Evolutionary conservation across 495 filamentous ascomycete species (phyloP).

Genomic region (Aspergillus mulundensis): DNA sequence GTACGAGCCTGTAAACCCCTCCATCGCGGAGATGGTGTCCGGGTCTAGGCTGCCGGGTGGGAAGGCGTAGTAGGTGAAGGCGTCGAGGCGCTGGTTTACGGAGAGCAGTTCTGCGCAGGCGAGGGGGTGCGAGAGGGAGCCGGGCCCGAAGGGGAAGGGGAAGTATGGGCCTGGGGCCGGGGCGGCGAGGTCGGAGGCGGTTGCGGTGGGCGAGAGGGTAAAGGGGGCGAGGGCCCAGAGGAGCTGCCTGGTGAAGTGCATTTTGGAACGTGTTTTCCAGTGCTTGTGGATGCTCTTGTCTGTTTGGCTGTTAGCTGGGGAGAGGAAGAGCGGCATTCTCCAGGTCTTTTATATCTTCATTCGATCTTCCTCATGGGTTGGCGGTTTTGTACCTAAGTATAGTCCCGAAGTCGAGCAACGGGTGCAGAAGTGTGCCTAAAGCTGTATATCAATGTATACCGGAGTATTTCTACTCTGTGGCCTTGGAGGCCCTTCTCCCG

Average conservation of each 20-base stretch:
- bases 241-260: too few relatives aligned
- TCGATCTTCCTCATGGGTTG: too few relatives aligned
- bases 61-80: neutral
- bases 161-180: neutral
- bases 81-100: neutral
- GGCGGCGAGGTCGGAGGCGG: neutral
- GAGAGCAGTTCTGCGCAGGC: neutral
- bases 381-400: too few relatives aligned
- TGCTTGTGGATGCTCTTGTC: too few relatives aligned
- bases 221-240: neutral
- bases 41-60: neutral
- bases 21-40: neutral
- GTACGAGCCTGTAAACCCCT: neutral
- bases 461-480: neutral
- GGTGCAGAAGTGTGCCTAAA: too few relatives aligned
- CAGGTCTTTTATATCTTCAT: too few relatives aligned
- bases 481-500: neutral
- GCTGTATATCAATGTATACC: neutral
- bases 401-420: too few relatives aligned
- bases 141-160: neutral
- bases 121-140: neutral
- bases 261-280: too few relatives aligned
- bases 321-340: too few relatives aligned
- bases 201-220: neutral
- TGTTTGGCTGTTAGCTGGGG: too few relatives aligned